Base-by-base conservation (phyloP, 768 basidiomycete species). In the Russula emetica region DNA sequence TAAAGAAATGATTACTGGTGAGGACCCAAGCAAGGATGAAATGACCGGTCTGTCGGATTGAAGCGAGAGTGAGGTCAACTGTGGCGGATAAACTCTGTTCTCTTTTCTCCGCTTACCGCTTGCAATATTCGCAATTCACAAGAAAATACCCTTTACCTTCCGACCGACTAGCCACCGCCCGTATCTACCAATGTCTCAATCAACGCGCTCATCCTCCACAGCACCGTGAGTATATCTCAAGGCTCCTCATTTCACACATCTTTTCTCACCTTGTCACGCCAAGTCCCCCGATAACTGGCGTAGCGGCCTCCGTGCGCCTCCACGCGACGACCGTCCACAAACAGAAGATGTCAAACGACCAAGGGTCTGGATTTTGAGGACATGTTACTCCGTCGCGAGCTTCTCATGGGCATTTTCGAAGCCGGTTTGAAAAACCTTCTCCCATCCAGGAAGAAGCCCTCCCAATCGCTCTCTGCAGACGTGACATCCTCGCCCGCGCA, bases 401-500 rank as follows among this genome's bases (percentile, higher is more conserved):
- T 99, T 66, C 85, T 99, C 74, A 98, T 99, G 96, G 96, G 96
- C 71, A 97, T 98, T 75, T 99, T 95, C 71, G 94, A 98, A 78
- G 97, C 95, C 69, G 96, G 96, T 62, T 94, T 74, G 96, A 98
- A 78, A 87, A 82, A 70, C 96, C 96, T 49, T 96, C 93, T 28
- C 96, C 96, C 66, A 98, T 99, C 76, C 96, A 99, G 81, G 96
- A 99, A 84, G 92, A 97, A 79, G 92, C 96, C 58, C 97, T 98
- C 71, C 96, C 96, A 60, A 85, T 93, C 70, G 94, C 95, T 44
- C 86, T 98, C 72, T 86, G 90, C 61, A 90, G 89, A 71, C 88
- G 96, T 73, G 96, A 99, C 78, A 77, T 98, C 74, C 90, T 96
- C 69, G 94, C 94, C 47, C 91, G 94, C 68, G 94, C 94, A 61